These are phyloP conservation scores for Russula foetens DNA, from an alignment of 768 basidiomycete species.

Conservation along the genomic window DNA sequence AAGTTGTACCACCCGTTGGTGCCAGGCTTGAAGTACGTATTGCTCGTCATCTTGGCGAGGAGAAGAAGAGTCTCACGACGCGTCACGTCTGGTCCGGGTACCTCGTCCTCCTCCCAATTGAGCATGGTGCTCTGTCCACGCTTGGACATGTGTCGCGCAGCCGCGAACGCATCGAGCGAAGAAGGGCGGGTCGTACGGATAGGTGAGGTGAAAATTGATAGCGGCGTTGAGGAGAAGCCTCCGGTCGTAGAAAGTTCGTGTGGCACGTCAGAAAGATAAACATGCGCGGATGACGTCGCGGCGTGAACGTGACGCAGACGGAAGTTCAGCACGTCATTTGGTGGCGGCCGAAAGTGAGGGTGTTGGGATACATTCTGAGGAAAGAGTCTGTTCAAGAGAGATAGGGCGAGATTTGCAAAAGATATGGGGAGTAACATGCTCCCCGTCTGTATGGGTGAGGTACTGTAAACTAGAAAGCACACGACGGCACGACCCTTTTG, in stretches of 20 bases:
- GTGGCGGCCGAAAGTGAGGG: not conserved
- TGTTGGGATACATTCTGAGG: not conserved
- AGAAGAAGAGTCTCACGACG: conserved; percentile 65
- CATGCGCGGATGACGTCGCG: conserved; percentile 41
- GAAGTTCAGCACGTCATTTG: conserved; percentile 35
- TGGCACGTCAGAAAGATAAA: conserved; percentile 50
- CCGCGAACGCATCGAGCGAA: not conserved
- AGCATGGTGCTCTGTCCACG: conserved; percentile 38
- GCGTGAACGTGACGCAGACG: conserved; percentile 61
- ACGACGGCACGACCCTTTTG: no score
- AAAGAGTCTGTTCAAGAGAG: conserved; percentile 6
- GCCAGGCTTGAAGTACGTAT: conserved; percentile 68
- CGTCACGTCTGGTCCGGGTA: conserved; percentile 68
- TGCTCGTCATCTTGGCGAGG: conserved; percentile 93
- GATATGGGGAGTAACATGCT: conserved; percentile 10
- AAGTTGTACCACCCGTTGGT: conserved; percentile 75
- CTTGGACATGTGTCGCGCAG: conserved; percentile 5
- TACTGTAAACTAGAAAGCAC: no score
- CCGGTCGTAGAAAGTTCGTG: conserved; percentile 23
- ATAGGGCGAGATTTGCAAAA: conserved; percentile 7
- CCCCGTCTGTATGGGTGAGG: not conserved
- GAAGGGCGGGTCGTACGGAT: conserved; percentile 4
- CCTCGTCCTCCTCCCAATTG: conserved; percentile 70
- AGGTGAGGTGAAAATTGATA: not conserved
- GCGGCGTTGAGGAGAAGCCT: conserved; percentile 23